Conservation (phyloP, 2,329 filamentous ascomycete genomes). For the Fusarium compactum region DNA sequence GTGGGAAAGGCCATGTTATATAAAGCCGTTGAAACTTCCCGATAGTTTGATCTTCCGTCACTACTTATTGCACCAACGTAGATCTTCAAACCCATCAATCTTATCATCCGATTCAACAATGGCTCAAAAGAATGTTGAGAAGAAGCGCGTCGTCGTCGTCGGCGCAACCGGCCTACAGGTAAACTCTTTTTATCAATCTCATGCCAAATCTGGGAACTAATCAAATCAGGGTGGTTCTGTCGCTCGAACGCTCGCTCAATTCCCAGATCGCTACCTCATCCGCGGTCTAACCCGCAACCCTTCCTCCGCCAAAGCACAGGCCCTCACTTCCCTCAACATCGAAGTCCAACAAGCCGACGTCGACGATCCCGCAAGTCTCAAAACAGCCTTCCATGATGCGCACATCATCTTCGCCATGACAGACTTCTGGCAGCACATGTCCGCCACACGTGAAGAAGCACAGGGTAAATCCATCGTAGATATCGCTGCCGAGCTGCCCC, state of each 20-base stretch:
- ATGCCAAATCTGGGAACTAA: not conserved
- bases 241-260: not conserved
- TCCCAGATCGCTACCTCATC: not conserved
- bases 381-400: not conserved
- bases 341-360: not conserved
- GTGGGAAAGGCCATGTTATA: fast-evolving
- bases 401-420: constrained; percentile 13
- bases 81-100: no score
- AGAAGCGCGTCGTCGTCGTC: not conserved
- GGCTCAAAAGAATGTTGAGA: not conserved
- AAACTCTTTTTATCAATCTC: fast-evolving
- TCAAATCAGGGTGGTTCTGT: constrained; percentile 6
- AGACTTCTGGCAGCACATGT: constrained; percentile 18
- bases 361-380: not conserved
- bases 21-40: not conserved
- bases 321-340: not conserved
- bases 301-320: not conserved
- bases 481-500: not conserved
- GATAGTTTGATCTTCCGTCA: no score
- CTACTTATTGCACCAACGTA: no score
- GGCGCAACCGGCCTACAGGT: constrained; percentile 6
- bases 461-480: constrained; percentile 11
- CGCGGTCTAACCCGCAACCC: not conserved
- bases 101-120: no score
- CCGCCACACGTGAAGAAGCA: not conserved